Evolutionary conservation across 257 asterid species (phyloP).

Genomic region (Solanum ahanhuiri): DNA sequence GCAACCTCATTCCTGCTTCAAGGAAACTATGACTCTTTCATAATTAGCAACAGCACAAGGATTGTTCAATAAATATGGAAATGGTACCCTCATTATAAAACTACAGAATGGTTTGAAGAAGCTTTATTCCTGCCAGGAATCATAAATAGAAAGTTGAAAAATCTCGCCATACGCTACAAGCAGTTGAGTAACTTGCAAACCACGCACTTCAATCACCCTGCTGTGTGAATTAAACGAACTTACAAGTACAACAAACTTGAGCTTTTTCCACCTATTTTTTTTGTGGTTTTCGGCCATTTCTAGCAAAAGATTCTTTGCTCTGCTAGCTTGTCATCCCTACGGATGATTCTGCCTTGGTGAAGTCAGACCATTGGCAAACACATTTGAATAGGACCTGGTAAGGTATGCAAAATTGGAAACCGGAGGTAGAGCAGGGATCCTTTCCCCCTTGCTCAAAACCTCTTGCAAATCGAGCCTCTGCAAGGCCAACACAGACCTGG

Average conservation of each 20-base stretch:
- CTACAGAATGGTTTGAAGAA: neutral
- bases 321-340: neutral
- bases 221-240: neutral
- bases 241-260: neutral
- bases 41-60: neutral
- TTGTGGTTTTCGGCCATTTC: neutral
- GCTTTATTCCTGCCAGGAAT: neutral
- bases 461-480: conserved; percentile 65
- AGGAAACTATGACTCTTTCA: neutral
- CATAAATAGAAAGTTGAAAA: neutral
- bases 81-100: neutral
- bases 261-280: neutral
- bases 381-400: conserved; percentile 77
- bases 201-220: neutral
- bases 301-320: neutral
- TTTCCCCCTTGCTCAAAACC: conserved; percentile 69
- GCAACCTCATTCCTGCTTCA: neutral
- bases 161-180: neutral
- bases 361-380: conserved; percentile 44
- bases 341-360: conserved; percentile 37
- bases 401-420: conserved; percentile 71
- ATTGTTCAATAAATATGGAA: neutral
- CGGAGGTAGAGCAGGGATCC: conserved; percentile 65
- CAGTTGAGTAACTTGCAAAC: neutral
- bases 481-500: conserved; percentile 62